Evolutionary conservation across 2,329 filamentous ascomycete genomes (phyloP).

Genomic region (Lasiodiplodia gonubiensis): DNA sequence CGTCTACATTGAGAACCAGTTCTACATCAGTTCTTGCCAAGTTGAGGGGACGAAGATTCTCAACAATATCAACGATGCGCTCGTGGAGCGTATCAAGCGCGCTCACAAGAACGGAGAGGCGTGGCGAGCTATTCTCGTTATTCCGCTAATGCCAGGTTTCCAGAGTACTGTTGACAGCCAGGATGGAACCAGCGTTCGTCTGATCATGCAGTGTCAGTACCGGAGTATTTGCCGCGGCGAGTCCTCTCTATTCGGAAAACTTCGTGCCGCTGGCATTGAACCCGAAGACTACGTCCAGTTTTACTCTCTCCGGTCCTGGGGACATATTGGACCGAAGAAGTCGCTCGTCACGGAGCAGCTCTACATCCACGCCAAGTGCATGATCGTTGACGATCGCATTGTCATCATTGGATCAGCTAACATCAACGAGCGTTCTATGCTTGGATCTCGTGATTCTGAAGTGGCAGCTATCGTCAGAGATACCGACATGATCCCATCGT

Average conservation of each 20-base stretch:
- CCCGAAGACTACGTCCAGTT: conserved; percentile 96
- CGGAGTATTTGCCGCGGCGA: conserved; percentile 94
- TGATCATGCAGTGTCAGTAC: conserved; percentile 98
- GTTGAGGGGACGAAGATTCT: conserved; percentile 86
- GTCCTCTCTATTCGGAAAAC: conserved; percentile 85
- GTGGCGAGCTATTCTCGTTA: conserved; percentile 88
- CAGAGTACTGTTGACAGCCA: conserved; percentile 95
- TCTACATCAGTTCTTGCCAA: conserved; percentile 93
- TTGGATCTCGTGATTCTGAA: conserved; percentile 91
- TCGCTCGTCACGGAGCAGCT: conserved; percentile 91
- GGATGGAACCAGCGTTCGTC: conserved; percentile 89
- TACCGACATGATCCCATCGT: conserved; percentile 88
- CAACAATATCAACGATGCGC: conserved; percentile 91
- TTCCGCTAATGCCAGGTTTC: conserved; percentile 97
- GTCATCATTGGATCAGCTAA: conserved; percentile 97
- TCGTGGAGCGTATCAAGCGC: conserved; percentile 88
- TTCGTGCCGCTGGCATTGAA: conserved; percentile 80
- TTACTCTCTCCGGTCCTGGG: conserved; percentile 91
- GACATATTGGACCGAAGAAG: conserved; percentile 81
- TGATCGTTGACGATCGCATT: conserved; percentile 91
- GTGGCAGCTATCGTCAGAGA: conserved; percentile 89
- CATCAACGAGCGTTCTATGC: conserved; percentile 96
- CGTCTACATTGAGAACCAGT: conserved; percentile 98
- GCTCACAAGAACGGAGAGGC: conserved; percentile 83
- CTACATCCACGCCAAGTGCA: conserved; percentile 97